Evolutionary conservation across 2,329 filamentous ascomycete genomes (phyloP).

Genomic region (Metarhizium guizhouense): DNA sequence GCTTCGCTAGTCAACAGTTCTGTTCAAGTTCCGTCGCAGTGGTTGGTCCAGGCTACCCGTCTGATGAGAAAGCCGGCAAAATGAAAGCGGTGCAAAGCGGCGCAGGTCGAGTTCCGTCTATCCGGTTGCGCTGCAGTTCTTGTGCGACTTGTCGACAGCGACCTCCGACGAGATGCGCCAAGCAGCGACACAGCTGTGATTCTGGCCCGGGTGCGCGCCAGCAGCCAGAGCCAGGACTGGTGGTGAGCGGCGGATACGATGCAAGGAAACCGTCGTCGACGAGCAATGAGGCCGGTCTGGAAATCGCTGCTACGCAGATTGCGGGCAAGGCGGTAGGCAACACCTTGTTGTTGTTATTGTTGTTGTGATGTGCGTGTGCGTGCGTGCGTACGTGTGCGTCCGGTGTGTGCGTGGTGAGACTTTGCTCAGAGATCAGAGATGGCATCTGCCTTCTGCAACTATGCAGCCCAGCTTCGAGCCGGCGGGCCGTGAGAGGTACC

Average conservation of each 20-base stretch:
- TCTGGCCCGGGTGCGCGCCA: not conserved
- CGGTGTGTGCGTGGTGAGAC: not conserved
- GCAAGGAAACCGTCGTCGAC: not conserved
- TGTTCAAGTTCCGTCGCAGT: constrained; percentile 1
- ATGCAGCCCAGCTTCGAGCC: not conserved
- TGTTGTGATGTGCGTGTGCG: not conserved
- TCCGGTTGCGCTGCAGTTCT: constrained; percentile 13
- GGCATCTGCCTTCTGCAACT: not conserved
- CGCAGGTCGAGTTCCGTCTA: constrained; percentile 12
- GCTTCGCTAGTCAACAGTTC: constrained; percentile 6
- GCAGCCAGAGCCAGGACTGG: not conserved
- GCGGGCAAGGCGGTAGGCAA: not conserved
- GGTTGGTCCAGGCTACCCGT: constrained; percentile 6
- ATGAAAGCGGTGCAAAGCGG: constrained; percentile 9
- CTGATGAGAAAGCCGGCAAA: constrained; percentile 3
- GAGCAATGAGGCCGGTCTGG: not conserved
- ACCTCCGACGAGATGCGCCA: constrained; percentile 2
- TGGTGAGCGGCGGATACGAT: not conserved
- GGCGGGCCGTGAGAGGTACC: not conserved
- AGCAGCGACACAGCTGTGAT: not conserved
- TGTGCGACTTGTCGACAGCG: constrained; percentile 11
- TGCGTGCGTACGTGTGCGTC: not conserved
- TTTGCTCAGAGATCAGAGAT: not conserved
- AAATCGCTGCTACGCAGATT: not conserved
- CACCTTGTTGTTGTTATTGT: not conserved